phyloP scores from a whole-genome alignment of 169 alveolate species.

The Cyclospora cayetanensis region DNA sequence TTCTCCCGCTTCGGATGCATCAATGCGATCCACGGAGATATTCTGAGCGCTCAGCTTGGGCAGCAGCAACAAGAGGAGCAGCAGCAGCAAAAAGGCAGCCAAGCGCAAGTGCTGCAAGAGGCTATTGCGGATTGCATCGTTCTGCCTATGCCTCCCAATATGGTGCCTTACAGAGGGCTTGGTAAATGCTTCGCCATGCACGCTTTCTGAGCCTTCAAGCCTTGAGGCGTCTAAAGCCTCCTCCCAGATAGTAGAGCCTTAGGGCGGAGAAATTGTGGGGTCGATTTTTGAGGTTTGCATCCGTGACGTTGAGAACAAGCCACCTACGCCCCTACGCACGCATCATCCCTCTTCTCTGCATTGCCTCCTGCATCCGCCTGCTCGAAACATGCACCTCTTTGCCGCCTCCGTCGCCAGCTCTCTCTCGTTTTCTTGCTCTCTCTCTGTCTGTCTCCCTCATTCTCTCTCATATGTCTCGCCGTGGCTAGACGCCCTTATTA shows the following conservation, averaged over 20 bases:
- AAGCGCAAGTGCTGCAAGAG: too few species aligned
- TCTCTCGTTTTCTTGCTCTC: not conserved
- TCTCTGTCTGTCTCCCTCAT: not conserved
- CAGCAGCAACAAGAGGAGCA: not conserved
- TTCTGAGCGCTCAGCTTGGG: not conserved
- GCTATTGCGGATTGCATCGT: slow-evolving; percentile 53
- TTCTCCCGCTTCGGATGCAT: slow-evolving; percentile 24
- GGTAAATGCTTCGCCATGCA: too few species aligned
- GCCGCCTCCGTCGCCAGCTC: not conserved
- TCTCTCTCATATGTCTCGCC: not conserved
- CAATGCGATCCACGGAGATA: slow-evolving; percentile 42
- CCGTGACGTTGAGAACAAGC: too few species aligned
- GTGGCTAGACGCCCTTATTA: not conserved
- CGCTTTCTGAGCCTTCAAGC: too few species aligned
- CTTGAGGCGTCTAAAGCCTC: too few species aligned
- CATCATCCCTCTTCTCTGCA: too few species aligned
- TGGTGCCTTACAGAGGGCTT: slow-evolving; percentile 66
- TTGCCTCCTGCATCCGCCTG: too few species aligned
- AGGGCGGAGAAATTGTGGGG: too few species aligned
- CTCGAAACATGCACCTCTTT: not conserved
- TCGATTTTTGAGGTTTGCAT: too few species aligned
- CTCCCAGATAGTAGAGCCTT: too few species aligned
- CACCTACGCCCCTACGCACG: too few species aligned
- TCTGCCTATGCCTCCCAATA: slow-evolving; percentile 45
- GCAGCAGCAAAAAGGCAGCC: not conserved